Evolutionary conservation across 148 eudicot genomes (phyloP).

Genomic region (Rhododendron ovatum): DNA sequence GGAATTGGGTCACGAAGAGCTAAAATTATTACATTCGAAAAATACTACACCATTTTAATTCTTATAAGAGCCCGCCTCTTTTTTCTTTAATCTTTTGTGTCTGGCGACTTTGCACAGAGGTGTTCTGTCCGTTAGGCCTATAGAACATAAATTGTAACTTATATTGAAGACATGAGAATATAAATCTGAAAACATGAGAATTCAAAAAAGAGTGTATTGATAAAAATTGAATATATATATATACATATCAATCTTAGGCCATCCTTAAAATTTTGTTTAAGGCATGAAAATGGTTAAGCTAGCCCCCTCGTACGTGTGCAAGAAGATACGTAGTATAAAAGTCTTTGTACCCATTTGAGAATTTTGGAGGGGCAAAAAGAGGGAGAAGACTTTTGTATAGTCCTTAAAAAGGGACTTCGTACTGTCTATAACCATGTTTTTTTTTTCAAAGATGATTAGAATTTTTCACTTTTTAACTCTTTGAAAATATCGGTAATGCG

Average conservation of each 20-base stretch:
- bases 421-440: not conserved
- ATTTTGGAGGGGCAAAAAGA: not conserved
- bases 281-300: not conserved
- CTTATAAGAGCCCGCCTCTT: no score
- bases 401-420: not conserved
- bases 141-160: not conserved
- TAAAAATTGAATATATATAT: not conserved
- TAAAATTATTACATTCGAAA: no score
- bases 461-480: no score
- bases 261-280: not conserved
- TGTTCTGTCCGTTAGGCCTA: not conserved
- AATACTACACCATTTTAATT: no score
- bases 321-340: not conserved
- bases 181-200: not conserved
- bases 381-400: not conserved
- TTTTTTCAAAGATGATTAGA: no score
- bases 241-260: not conserved
- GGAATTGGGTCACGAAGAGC: not conserved
- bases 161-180: not conserved
- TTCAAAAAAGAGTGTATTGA: not conserved
- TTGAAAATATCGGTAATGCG: no score
- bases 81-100: no score
- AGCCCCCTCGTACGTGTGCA: not conserved
- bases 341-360: no score
- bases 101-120: no score